These are phyloP conservation scores for Candida sonorensis DNA, from an alignment of 805 yeast species.

Conservation along the genomic window DNA sequence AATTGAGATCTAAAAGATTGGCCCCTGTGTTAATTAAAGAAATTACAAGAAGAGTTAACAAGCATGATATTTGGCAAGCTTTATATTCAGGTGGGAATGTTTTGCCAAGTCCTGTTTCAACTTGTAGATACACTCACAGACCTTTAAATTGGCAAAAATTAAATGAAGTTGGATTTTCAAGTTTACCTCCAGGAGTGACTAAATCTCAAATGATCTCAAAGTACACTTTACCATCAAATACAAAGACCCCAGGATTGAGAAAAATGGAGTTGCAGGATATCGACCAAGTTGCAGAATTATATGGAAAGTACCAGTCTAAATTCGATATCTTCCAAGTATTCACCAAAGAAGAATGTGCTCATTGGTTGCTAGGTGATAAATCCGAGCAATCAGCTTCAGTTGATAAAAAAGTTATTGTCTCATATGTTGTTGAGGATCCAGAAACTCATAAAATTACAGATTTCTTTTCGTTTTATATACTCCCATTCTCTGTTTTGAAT, in stretches of 20 bases:
- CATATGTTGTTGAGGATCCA: conserved; percentile 64
- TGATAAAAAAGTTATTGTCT: conserved; percentile 49
- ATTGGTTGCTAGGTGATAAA: conserved; percentile 67
- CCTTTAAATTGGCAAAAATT: conserved; percentile 89
- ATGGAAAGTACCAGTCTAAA: conserved; percentile 54
- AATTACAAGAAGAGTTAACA: conserved; percentile 87
- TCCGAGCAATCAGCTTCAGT: conserved; percentile 13
- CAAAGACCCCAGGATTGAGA: conserved; percentile 50
- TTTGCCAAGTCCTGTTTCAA: conserved; percentile 86
- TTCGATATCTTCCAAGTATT: conserved; percentile 73
- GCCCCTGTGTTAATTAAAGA: conserved; percentile 94
- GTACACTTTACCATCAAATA: conserved; percentile 47
- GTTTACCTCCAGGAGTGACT: conserved; percentile 66
- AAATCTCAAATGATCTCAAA: conserved; percentile 58
- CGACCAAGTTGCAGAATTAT: conserved; percentile 52
- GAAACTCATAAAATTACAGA: conserved; percentile 70
- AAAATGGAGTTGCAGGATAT: conserved; percentile 54
- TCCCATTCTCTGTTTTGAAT: conserved; percentile 79
- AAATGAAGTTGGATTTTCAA: conserved; percentile 84
- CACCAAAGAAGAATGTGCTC: conserved; percentile 57
- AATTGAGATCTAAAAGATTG: conserved; percentile 84
- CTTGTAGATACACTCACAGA: conserved; percentile 88
- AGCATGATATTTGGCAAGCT: conserved; percentile 87
- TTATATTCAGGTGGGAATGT: conserved; percentile 89
- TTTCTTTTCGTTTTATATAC: conserved; percentile 80